Evolutionary conservation across 257 asterid genomes (phyloP).

Genomic region (Cynanchum wilfordii): DNA sequence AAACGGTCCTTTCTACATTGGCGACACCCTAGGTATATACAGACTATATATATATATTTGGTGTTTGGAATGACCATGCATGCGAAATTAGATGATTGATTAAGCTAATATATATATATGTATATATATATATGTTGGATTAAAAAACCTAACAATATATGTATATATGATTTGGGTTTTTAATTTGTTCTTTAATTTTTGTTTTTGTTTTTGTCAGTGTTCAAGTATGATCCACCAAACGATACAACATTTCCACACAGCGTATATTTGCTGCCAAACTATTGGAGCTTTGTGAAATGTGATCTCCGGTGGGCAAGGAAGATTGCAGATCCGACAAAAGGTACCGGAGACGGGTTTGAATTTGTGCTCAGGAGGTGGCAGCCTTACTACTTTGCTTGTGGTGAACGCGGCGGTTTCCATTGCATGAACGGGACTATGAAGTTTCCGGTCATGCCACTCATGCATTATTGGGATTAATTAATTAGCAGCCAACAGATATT

Average conservation of each 20-base stretch:
- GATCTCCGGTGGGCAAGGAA: slow-evolving; percentile 51
- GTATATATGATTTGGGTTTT: too few relatives aligned
- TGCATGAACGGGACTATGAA: slow-evolving; percentile 75
- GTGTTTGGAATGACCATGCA: too few relatives aligned
- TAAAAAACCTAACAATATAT: too few relatives aligned
- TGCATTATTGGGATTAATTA: slow-evolving; percentile 31
- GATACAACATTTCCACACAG: slow-evolving; percentile 56
- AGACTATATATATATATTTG: too few relatives aligned
- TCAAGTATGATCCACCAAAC: slow-evolving; percentile 70
- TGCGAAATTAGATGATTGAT: too few relatives aligned
- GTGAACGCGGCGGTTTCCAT: slow-evolving; percentile 50
- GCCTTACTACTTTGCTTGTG: slow-evolving; percentile 67
- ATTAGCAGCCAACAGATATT: not conserved
- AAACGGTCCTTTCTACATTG: slow-evolving; percentile 52
- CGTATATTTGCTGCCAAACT: slow-evolving; percentile 50
- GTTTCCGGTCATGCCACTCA: slow-evolving; percentile 54
- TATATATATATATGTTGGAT: not conserved
- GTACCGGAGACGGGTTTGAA: slow-evolving; percentile 56
- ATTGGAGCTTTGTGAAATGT: slow-evolving; percentile 55
- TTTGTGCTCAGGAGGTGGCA: slow-evolving; percentile 51
- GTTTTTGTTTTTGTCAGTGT: slow-evolving; percentile 47
- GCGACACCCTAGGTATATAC: slow-evolving; percentile 46
- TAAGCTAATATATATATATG: too few relatives aligned
- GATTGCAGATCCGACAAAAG: slow-evolving; percentile 42
- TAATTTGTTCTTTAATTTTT: not conserved